Evolutionary conservation across 2,329 filamentous ascomycete genomes (phyloP), one percentile per base, ranked within the genome.

Genomic region (Fusarium cyanostomum): DNA sequence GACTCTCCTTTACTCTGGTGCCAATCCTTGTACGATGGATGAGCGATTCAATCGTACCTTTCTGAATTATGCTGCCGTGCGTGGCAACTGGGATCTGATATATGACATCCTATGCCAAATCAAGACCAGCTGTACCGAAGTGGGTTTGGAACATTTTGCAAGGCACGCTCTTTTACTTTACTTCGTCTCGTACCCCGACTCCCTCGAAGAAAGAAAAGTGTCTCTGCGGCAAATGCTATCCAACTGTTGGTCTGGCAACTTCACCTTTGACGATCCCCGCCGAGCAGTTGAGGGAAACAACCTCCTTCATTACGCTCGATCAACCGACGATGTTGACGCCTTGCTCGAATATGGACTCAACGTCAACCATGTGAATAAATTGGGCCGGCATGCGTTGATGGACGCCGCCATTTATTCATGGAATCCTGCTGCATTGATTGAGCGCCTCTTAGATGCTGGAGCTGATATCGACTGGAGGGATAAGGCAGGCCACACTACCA

Each of bases 331-430:
- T 2, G 16, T 15, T 9, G 28, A 45, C 5, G 11, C 4, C 4
- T 11, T 45, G 28, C 28, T 45, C 6, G 12, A 4, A 6, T 6
- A 3, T 33, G 13, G 13, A 2, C 26, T 34, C 8, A 10, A 15
- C 1, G 16, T 56, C 8, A 30, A 56, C 18, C 38, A 45, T 8
- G 33, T 16, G 18, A 44, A 56, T n/a, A 33, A 39, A 10, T 4
- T n/a, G 3, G 46, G 53, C 4, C 8, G 11, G 6, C 28, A 45
- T 30, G 42, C 42, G 5, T 12, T 45, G 13, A 45, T 45, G 42
- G 18, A 8, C 5, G 12, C 12, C 11, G 7, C 27, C 33, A 7
- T 7, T 35, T 18, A 18, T n/a, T 5, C 10, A n/a, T 8, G n/a
- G n/a, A n/a, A 18, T 6, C 21, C 21, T 21, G 21, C 6, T 21